phyloP scores from a whole-genome alignment of 2,329 filamentous ascomycete species.

The Phialophora verrucosa region DNA sequence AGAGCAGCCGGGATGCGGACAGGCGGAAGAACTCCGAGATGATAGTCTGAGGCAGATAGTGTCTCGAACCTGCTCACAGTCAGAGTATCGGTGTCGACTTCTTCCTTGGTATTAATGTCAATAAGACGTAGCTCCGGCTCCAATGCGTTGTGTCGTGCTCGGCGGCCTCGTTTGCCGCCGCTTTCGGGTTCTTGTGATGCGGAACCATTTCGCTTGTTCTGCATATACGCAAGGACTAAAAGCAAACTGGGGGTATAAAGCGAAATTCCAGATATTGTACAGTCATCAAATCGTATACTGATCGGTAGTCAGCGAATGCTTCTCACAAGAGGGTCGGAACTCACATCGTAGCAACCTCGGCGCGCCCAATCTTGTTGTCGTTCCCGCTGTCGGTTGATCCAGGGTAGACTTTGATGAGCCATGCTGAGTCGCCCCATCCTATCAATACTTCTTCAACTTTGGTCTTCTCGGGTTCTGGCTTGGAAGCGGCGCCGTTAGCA shows the following conservation, averaged over 20 bases:
- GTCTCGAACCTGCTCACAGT: conserved; percentile 85
- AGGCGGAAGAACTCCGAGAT: conserved; percentile 81
- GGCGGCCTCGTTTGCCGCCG: conserved; percentile 43
- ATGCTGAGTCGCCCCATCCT: conserved; percentile 94
- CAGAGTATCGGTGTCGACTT: conserved; percentile 85
- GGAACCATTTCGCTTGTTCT: conserved; percentile 70
- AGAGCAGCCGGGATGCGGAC: conserved; percentile 69
- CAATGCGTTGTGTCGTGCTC: conserved; percentile 74
- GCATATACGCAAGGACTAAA: conserved; percentile 88
- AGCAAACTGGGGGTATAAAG: conserved; percentile 92
- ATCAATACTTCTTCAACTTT: conserved; percentile 78
- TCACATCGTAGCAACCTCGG: conserved; percentile 91
- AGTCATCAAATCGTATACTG: conserved; percentile 85
- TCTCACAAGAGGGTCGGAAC: conserved; percentile 45
- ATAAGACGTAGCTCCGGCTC: conserved; percentile 91
- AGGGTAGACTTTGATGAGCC: conserved; percentile 90
- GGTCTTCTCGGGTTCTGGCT: conserved; percentile 51
- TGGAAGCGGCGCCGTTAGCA: conserved; percentile 50
- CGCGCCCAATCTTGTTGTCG: conserved; percentile 75
- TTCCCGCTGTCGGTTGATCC: conserved; percentile 70
- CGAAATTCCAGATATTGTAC: conserved; percentile 95
- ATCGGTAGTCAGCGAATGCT: conserved; percentile 43
- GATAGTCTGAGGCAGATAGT: conserved; percentile 87
- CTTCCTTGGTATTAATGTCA: conserved; percentile 79
- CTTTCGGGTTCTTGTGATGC: conserved; percentile 58